phyloP scores from a whole-genome alignment of 1,284 basidiomycete species.

The Macrocystidia cucumis region DNA sequence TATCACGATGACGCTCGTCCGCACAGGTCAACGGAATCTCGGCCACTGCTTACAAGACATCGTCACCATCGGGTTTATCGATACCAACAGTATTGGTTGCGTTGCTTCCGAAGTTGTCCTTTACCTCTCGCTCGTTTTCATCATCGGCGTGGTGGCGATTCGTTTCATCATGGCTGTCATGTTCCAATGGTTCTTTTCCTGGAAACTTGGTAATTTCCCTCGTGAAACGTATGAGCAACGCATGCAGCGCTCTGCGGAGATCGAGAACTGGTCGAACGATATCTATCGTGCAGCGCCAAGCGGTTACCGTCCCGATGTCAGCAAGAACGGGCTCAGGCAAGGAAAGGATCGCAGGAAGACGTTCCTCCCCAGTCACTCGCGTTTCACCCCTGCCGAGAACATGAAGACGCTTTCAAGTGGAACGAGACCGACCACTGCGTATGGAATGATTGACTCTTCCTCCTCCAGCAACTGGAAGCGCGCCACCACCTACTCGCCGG shows the following conservation, averaged over 20 bases:
- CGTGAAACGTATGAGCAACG: slow-evolving; percentile 91
- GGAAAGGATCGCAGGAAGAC: slow-evolving; percentile 55
- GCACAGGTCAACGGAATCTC: slow-evolving; percentile 55
- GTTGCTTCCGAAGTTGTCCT: slow-evolving; percentile 93
- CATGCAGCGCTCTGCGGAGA: slow-evolving; percentile 86
- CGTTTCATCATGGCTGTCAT: slow-evolving; percentile 96
- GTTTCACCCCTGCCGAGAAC: slow-evolving; percentile 82
- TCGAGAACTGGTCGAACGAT: slow-evolving; percentile 95
- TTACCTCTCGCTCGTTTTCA: slow-evolving; percentile 94
- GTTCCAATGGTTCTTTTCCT: slow-evolving; percentile 97
- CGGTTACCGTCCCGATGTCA: slow-evolving; percentile 85
- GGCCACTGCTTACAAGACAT: slow-evolving; percentile 85
- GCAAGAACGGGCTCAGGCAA: slow-evolving; percentile 50
- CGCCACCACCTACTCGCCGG: slow-evolving; percentile 52
- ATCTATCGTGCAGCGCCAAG: slow-evolving; percentile 94
- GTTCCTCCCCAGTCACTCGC: slow-evolving; percentile 78
- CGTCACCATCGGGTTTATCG: slow-evolving; percentile 87
- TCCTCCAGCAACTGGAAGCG: slow-evolving; percentile 47
- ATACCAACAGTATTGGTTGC: slow-evolving; percentile 91
- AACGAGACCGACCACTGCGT: slow-evolving; percentile 64
- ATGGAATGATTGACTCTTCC: slow-evolving; percentile 63
- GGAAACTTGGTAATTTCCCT: slow-evolving; percentile 90
- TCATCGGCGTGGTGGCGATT: slow-evolving; percentile 93
- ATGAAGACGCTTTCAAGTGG: slow-evolving; percentile 58
- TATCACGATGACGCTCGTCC: slow-evolving; percentile 75